These are phyloP conservation scores for Geotrichum macrosporum DNA, from an alignment of 1,139 yeast genomes.

Conservation along the genomic window DNA sequence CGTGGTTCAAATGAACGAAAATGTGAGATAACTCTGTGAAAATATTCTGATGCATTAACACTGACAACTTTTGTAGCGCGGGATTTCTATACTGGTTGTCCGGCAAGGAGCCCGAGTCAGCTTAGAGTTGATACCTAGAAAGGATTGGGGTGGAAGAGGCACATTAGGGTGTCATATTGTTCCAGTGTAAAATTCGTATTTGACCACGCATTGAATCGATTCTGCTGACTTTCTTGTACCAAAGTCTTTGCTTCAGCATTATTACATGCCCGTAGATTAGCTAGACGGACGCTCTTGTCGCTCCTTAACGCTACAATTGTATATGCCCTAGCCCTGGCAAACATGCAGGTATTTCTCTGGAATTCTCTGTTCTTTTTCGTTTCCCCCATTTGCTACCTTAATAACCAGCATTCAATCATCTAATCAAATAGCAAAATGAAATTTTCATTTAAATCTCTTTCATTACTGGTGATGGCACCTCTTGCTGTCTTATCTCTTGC, in stretches of 20 bases:
- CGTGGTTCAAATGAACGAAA: slow-evolving; percentile 27
- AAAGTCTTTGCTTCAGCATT: too few relatives aligned
- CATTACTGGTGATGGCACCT: slow-evolving; percentile 10
- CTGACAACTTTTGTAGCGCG: slow-evolving; percentile 26
- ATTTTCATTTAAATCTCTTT: slow-evolving; percentile 10
- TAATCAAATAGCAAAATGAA: slow-evolving; percentile 9
- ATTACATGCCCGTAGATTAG: too few relatives aligned
- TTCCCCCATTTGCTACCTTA: not conserved
- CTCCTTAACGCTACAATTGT: too few relatives aligned
- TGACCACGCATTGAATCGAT: too few relatives aligned
- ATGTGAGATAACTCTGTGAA: too few relatives aligned
- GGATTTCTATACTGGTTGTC: slow-evolving; percentile 40
- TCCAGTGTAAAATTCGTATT: slow-evolving; percentile 41
- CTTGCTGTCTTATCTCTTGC: slow-evolving; percentile 8
- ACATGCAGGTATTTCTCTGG: not conserved
- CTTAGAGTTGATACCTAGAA: slow-evolving; percentile 49
- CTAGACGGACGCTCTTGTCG: too few relatives aligned
- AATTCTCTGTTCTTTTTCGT: not conserved
- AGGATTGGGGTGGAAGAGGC: slow-evolving; percentile 67
- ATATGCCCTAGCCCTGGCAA: too few relatives aligned
- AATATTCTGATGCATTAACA: too few relatives aligned
- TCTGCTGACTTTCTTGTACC: too few relatives aligned
- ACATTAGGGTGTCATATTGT: slow-evolving; percentile 65
- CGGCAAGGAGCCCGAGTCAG: slow-evolving; percentile 35
- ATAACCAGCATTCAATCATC: not conserved